Evolutionary conservation across 495 filamentous ascomycete species (phyloP).

Genomic region (Penicillium bovifimosum): DNA sequence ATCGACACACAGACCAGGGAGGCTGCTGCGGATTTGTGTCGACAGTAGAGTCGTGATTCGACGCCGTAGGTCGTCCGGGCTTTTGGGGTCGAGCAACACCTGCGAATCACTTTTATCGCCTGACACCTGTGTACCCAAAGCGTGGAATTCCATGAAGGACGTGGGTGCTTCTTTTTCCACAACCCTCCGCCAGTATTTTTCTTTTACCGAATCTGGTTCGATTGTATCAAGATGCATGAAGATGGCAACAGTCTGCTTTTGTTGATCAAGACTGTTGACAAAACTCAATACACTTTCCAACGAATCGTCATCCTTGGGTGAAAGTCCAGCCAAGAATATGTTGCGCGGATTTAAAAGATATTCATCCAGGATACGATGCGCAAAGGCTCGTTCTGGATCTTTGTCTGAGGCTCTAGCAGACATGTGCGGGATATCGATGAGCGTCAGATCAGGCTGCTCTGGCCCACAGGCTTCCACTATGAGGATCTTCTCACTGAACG

Average conservation of each 20-base stretch:
- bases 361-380: background rate
- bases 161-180: background rate
- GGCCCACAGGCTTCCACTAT: background rate
- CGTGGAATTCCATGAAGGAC: background rate
- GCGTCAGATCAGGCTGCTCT: background rate
- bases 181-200: background rate
- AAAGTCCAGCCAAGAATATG: background rate
- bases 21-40: background rate
- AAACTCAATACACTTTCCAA: constrained; percentile 10
- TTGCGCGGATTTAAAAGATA: background rate
- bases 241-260: constrained; percentile 45
- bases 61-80: background rate
- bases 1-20: background rate
- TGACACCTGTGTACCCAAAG: background rate
- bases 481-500: background rate
- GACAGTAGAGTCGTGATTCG: background rate
- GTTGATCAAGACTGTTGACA: constrained; percentile 9
- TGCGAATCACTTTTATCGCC: background rate
- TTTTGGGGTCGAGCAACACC: too few species aligned
- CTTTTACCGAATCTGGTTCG: background rate
- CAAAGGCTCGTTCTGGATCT: too few species aligned
- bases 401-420: background rate
- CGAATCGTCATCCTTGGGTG: background rate
- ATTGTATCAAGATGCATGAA: constrained; percentile 44
- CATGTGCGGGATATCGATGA: background rate